Conservation (phyloP, 768 basidiomycete genomes). For the Amanita exitialis region DNA sequence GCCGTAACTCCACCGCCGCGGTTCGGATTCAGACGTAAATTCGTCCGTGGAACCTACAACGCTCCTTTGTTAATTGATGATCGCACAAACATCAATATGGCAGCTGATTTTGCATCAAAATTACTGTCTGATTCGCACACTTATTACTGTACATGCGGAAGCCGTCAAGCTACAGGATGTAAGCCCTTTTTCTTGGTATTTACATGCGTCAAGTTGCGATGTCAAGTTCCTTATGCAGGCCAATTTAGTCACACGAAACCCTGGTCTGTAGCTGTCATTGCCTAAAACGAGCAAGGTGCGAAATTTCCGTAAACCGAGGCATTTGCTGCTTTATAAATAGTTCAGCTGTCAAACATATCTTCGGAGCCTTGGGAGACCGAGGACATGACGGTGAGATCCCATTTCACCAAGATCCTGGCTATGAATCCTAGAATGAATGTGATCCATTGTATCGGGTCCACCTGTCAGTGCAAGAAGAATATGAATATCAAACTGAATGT, state of each 20-base stretch:
- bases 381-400: conserved; percentile 2
- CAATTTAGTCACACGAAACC: conserved; percentile 1
- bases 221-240: neutral
- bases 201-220: neutral
- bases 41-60: conserved; percentile 25
- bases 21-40: conserved; percentile 20
- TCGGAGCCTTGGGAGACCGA: conserved; percentile 5
- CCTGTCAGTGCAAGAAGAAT: neutral
- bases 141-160: conserved; percentile 4
- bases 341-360: conserved; percentile 4
- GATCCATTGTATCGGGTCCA: neutral
- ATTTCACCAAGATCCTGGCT: neutral
- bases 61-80: conserved; percentile 4
- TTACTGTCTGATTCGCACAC: conserved; percentile 2
- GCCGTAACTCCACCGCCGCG: conserved; percentile 23
- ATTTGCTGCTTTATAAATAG: conserved; percentile 2
- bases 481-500: neutral
- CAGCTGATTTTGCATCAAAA: conserved; percentile 1
- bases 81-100: neutral
- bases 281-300: neutral
- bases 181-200: neutral
- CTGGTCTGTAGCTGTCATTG: conserved; percentile 1
- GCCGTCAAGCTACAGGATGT: conserved; percentile 1
- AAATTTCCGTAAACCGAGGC: conserved; percentile 8
- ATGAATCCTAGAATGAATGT: neutral